These are phyloP conservation scores for Heliocybe sulcata DNA, from an alignment of 1,284 basidiomycete genomes.

Conservation along the genomic window DNA sequence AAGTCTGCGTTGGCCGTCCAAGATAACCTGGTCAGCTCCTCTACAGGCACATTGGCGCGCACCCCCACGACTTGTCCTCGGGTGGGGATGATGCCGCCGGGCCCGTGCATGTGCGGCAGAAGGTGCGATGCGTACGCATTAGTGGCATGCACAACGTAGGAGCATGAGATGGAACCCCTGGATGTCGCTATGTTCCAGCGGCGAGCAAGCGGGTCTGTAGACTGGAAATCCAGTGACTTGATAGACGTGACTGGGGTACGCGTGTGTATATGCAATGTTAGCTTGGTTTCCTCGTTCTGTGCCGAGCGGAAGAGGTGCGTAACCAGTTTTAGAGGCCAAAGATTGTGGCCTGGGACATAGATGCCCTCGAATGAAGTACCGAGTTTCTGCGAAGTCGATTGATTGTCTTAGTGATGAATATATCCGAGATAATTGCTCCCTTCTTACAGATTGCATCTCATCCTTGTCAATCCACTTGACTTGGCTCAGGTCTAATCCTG, in stretches of 20 bases:
- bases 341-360: slow-evolving; percentile 47
- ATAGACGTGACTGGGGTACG: slow-evolving; percentile 57
- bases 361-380: slow-evolving; percentile 48
- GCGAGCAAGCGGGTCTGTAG: slow-evolving; percentile 10
- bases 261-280: slow-evolving; percentile 50
- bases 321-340: slow-evolving; percentile 76
- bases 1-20: slow-evolving; percentile 27
- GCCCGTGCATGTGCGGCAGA: slow-evolving; percentile 21
- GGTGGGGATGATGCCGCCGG: slow-evolving; percentile 55
- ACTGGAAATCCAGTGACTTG: background rate
- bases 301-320: slow-evolving; percentile 51
- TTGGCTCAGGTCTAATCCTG: slow-evolving; percentile 39
- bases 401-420: background rate
- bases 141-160: slow-evolving; percentile 71
- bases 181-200: slow-evolving; percentile 50
- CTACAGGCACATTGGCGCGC: slow-evolving; percentile 33
- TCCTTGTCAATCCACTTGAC: slow-evolving; percentile 42
- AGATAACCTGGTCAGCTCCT: slow-evolving; percentile 24
- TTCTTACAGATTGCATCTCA: slow-evolving; percentile 28
- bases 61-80: slow-evolving; percentile 69
- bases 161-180: slow-evolving; percentile 48
- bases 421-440: background rate
- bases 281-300: slow-evolving; percentile 14
- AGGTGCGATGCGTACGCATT: slow-evolving; percentile 54
- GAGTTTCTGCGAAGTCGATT: slow-evolving; percentile 34